phyloP scores from a whole-genome alignment of 805 yeast genomes.

The Zygosaccharomyces rouxii region DNA sequence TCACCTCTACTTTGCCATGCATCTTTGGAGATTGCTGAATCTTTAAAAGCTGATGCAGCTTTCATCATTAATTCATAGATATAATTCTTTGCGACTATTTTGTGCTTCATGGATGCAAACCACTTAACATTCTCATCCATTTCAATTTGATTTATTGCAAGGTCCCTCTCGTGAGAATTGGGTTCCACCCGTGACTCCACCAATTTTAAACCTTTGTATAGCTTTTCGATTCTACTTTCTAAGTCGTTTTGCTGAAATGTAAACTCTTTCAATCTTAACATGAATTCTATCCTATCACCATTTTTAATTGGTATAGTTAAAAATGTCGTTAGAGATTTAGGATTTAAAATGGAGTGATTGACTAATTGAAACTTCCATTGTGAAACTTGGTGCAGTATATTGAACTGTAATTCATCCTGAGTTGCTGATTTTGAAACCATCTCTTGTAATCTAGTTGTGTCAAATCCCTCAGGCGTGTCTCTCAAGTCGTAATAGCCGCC shows the following conservation, averaged over 20 bases:
- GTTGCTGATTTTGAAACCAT: constrained; percentile 37
- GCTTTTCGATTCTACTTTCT: constrained; percentile 11
- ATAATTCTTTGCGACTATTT: constrained; percentile 42
- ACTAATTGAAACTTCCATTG: constrained; percentile 16
- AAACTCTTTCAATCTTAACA: constrained; percentile 24
- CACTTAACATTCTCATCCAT: constrained; percentile 1
- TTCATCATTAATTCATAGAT: constrained; percentile 58
- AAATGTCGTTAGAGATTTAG: constrained; percentile 22
- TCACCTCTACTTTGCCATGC: constrained; percentile 79
- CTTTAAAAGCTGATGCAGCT: constrained; percentile 57
- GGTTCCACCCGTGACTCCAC: neutral
- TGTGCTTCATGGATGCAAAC: constrained; percentile 23
- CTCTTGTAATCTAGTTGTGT: constrained; percentile 36
- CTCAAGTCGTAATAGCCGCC: constrained; percentile 40
- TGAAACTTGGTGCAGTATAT: constrained; percentile 15
- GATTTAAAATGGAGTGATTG: constrained; percentile 22
- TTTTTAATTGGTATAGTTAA: constrained; percentile 29
- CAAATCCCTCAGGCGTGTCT: constrained; percentile 42
- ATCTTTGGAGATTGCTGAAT: constrained; percentile 54
- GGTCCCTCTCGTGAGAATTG: neutral
- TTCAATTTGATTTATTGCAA: neutral
- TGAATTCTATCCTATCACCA: constrained; percentile 25
- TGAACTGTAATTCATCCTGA: constrained; percentile 22
- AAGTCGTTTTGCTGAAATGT: constrained; percentile 27
- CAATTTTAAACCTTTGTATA: constrained; percentile 6